Evolutionary conservation across 768 basidiomycete genomes (phyloP).

Genomic region (Amanita muscaria): DNA sequence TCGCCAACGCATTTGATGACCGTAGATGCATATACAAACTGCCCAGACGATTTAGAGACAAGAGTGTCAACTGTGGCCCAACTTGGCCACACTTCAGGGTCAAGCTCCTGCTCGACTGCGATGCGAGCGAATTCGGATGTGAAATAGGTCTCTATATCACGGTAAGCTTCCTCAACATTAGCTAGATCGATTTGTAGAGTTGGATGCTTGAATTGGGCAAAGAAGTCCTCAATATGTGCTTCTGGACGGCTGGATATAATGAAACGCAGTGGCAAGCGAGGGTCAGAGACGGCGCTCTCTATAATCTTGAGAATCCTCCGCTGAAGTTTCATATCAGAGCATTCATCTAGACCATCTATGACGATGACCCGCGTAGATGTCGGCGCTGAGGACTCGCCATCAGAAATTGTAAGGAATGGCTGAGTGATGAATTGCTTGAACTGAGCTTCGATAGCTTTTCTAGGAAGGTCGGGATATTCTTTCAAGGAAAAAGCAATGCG

Average conservation of each 20-base stretch:
- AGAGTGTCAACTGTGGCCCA: too few relatives aligned
- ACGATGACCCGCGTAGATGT: too few relatives aligned
- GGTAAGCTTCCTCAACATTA: slow-evolving; percentile 7
- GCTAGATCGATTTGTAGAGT: too few relatives aligned
- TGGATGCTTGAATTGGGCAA: not conserved
- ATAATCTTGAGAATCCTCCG: too few relatives aligned
- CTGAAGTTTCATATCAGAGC: too few relatives aligned
- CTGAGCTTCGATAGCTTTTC: too few relatives aligned
- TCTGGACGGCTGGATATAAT: not conserved
- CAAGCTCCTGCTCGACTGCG: slow-evolving; percentile 7
- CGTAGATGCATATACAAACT: slow-evolving; percentile 16
- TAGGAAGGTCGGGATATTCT: too few relatives aligned
- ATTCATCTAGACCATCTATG: too few relatives aligned
- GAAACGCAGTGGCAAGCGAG: not conserved
- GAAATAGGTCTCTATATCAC: slow-evolving; percentile 15
- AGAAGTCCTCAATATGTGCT: not conserved
- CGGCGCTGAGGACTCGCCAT: not conserved
- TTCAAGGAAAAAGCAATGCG: too few relatives aligned
- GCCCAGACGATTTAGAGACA: too few relatives aligned
- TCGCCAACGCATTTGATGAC: slow-evolving; percentile 13
- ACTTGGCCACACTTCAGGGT: not conserved
- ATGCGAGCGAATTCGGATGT: slow-evolving; percentile 9
- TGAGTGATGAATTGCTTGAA: too few relatives aligned
- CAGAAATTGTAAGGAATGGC: not conserved
- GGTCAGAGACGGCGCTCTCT: too few relatives aligned